These are phyloP conservation scores for Tetracladium setigerum DNA, from an alignment of 495 filamentous ascomycete species.

Conservation along the genomic window DNA sequence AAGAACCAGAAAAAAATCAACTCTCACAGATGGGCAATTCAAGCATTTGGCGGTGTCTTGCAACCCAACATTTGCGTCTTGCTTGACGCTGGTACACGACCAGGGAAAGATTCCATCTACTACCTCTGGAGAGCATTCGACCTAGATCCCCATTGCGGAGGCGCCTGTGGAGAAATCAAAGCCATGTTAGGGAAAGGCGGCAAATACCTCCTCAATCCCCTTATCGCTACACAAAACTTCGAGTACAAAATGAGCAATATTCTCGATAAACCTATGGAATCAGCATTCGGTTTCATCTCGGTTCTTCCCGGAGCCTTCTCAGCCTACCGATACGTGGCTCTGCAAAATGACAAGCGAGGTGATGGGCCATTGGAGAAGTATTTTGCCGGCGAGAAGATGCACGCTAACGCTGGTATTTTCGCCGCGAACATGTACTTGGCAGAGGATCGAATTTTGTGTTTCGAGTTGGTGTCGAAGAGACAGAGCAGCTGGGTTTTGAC, in stretches of 20 bases:
- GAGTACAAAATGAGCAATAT: constrained; percentile 37
- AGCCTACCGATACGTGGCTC: constrained; percentile 31
- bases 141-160: constrained; percentile 29
- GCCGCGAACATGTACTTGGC: constrained; percentile 42
- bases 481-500: constrained; percentile 92
- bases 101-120: constrained; percentile 27
- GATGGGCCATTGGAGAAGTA: constrained; percentile 33
- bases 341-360: constrained; percentile 21
- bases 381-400: constrained; percentile 32
- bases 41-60: constrained; percentile 30
- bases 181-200: constrained; percentile 33
- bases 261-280: constrained; percentile 33
- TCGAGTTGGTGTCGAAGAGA: constrained; percentile 93
- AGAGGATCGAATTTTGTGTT: constrained; percentile 97
- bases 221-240: constrained; percentile 33
- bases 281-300: constrained; percentile 33
- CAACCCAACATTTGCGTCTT: constrained; percentile 31
- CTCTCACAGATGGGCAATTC: constrained; percentile 34
- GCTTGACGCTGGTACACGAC: constrained; percentile 33
- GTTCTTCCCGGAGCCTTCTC: constrained; percentile 36
- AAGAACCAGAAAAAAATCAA: constrained; percentile 37
- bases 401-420: constrained; percentile 33
- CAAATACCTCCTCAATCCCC: constrained; percentile 26
- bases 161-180: constrained; percentile 35
- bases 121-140: constrained; percentile 33